A percentile compares a stretch with the other conserved stretches of the same genome.
Conservation (phyloP, 305 asterid genomes). For the Solanum hybrid region DNA sequence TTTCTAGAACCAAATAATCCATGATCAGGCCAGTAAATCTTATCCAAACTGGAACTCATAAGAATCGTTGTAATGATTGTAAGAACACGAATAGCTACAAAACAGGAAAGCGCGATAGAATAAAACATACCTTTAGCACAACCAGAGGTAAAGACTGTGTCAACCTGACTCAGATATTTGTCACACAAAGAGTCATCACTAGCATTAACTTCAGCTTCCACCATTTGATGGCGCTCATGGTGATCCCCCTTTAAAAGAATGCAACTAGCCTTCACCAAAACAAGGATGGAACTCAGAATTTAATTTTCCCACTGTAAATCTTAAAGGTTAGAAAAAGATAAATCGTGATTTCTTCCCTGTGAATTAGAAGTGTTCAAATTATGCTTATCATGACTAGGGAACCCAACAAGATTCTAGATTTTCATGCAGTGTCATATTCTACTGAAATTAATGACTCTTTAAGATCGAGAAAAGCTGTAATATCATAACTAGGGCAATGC, state of each 20-base stretch:
- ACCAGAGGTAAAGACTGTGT: constrained; percentile 44
- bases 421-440: background rate
- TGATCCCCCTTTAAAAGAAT: constrained; percentile 54
- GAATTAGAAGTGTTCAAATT: background rate
- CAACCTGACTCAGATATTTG: constrained; percentile 51
- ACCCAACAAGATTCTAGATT: background rate
- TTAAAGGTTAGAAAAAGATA: background rate
- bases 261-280: constrained; percentile 59
- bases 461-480: background rate
- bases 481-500: background rate
- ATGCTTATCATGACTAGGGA: background rate
- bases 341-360: constrained; percentile 3
- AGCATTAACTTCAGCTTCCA: constrained; percentile 41
- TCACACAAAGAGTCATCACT: constrained; percentile 46
- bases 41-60: background rate
- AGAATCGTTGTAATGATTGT: background rate
- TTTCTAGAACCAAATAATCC: background rate
- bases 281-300: constrained; percentile 10
- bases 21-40: background rate
- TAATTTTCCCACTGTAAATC: background rate
- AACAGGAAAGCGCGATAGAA: background rate
- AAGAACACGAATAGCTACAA: background rate
- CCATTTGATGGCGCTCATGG: constrained; percentile 33
- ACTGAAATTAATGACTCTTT: background rate
- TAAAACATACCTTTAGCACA: constrained; percentile 50